Evolutionary conservation across 2,329 filamentous ascomycete genomes (phyloP).

Genomic region (Amphichorda felina): DNA sequence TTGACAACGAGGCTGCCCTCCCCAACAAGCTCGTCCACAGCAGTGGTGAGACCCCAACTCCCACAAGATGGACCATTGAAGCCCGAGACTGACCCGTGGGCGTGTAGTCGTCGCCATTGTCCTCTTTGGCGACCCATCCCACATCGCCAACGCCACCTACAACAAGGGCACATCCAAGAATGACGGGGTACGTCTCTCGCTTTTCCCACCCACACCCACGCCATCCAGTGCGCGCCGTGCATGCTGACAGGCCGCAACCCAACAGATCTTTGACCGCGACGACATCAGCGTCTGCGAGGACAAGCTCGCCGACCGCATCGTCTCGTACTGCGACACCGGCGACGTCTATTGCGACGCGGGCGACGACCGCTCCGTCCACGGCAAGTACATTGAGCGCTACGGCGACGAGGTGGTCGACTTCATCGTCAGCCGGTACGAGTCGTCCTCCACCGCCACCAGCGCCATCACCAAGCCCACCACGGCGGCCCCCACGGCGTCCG

Average conservation of each 20-base stretch:
- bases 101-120: slow-evolving; percentile 24
- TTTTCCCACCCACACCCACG: too few relatives aligned
- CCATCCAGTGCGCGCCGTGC: background rate
- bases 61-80: too few relatives aligned
- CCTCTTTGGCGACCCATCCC: slow-evolving; percentile 28
- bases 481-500: too few relatives aligned
- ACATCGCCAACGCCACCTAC: slow-evolving; percentile 21
- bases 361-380: slow-evolving; percentile 14
- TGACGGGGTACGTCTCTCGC: slow-evolving; percentile 26
- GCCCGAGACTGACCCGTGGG: background rate
- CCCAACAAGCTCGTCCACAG: slow-evolving; percentile 12
- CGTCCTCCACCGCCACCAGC: background rate
- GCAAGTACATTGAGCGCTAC: slow-evolving; percentile 22
- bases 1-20: slow-evolving; percentile 14
- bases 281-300: slow-evolving; percentile 20
- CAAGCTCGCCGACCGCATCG: slow-evolving; percentile 20
- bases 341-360: slow-evolving; percentile 28
- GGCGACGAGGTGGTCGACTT: slow-evolving; percentile 20
- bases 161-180: slow-evolving; percentile 21
- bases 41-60: background rate
- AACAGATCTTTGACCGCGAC: slow-evolving; percentile 23
- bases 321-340: slow-evolving; percentile 28
- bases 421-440: slow-evolving; percentile 20
- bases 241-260: background rate
- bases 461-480: too few relatives aligned